Evolutionary conservation across 345 rosid genomes (phyloP), one percentile per base, ranked within the genome.

Genomic region (Moricandia moricandioides): DNA sequence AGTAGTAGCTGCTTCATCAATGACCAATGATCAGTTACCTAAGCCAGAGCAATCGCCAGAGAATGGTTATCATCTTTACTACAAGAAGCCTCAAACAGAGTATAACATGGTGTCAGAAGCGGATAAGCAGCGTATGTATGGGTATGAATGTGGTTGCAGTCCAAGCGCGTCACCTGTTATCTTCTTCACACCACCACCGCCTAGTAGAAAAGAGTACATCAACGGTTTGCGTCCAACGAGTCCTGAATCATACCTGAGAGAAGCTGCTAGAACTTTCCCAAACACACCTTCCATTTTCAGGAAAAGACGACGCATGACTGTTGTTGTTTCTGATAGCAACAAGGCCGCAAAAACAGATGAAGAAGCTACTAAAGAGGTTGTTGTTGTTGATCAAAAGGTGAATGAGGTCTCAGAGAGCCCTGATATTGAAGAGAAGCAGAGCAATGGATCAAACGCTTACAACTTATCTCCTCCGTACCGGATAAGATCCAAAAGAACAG

Each of bases 401-500:
- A 80, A 63, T 74, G 62, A 66, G 40, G 37, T 74, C 67, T 80
- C 78, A 33, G 78, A 84, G 83, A 62, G 85, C 81, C 87, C 87
- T 65, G 80, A 34, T 72, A 21, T 27, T 65, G 81, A 56, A 54
- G 85, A 81, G 72, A 62, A 65, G 62, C 62, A 77, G 65, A 66
- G 74, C 45, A 57, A 49, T 70, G 83, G 74, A 68, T 77, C 79
- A 37, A 83, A 65, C 75, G 84, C 86, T 62, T 92, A 85, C 72
- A 88, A 92, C 73, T 84, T 88, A 29, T 95, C 99, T 64, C 99
- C 99, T 65, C 97, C 97, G 0, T 95, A 90, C 78, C 81, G 96
- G 73, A 78, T 95, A 81, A 89, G 87, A 82, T 82, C 96, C 31
- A 92, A 89, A 82, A 77, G 97, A 72, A 86, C 90, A 70, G 85